phyloP scores from a whole-genome alignment of 352 stramenopile genomes.

The Phytopythium litorale region DNA sequence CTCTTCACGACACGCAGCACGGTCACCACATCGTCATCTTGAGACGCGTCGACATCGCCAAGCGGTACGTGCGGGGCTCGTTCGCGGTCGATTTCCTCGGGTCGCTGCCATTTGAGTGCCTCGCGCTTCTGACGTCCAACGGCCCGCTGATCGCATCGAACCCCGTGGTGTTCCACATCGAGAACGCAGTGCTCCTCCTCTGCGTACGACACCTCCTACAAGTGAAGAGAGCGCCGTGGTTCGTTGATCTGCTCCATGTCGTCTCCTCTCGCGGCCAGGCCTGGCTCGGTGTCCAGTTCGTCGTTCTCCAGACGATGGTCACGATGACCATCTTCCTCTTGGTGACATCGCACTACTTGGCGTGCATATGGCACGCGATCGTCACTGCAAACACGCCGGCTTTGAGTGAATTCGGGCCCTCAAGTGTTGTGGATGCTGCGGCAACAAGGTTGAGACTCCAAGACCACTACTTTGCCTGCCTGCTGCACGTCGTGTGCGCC shows the following conservation, averaged over 20 bases:
- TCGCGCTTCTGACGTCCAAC: background rate
- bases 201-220: background rate
- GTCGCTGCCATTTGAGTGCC: background rate
- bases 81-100: background rate
- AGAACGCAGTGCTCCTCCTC: background rate
- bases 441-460: too few relatives aligned
- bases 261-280: background rate
- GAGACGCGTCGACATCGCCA: background rate
- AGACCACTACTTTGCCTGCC: background rate
- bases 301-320: background rate
- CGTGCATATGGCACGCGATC: slow-evolving; percentile 4
- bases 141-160: background rate
- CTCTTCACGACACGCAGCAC: background rate
- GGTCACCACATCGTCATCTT: background rate
- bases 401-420: background rate
- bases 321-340: background rate
- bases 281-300: background rate
- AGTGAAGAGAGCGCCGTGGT: background rate
- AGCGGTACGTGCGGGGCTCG: background rate
- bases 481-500: background rate
- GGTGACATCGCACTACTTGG: slow-evolving; percentile 1
- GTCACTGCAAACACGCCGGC: background rate
- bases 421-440: background rate
- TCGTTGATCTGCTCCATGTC: background rate
- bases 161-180: background rate